phyloP scores from a whole-genome alignment of 2,329 filamentous ascomycete genomes.

The Elsinoe batatas region DNA sequence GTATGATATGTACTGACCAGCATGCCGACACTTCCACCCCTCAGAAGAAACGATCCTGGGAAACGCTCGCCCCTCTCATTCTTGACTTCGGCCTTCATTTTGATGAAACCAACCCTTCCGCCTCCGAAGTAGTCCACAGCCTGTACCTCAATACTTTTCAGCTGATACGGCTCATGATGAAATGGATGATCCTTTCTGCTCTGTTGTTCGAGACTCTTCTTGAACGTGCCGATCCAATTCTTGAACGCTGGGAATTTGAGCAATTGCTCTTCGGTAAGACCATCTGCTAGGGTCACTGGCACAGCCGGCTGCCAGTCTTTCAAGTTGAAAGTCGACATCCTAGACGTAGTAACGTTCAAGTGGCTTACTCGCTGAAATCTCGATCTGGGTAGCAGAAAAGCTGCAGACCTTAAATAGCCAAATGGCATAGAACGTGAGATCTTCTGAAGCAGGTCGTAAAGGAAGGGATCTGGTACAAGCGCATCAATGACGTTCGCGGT shows the following conservation, averaged over 20 bases:
- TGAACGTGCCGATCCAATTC: constrained; percentile 43
- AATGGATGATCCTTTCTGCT: constrained; percentile 39
- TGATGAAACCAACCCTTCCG: constrained; percentile 45
- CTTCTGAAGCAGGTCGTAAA: neutral
- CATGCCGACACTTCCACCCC: constrained; percentile 50
- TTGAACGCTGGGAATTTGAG: constrained; percentile 45
- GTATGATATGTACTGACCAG: constrained; percentile 32
- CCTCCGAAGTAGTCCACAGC: constrained; percentile 44
- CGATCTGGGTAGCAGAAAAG: too few species aligned
- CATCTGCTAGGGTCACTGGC: constrained; percentile 33
- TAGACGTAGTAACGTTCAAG: neutral
- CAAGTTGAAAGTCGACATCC: constrained; percentile 36
- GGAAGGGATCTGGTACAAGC: neutral
- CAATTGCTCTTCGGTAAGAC: constrained; percentile 36
- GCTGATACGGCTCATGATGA: constrained; percentile 40
- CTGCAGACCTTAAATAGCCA: too few species aligned
- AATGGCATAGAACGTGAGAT: too few species aligned
- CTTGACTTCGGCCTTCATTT: constrained; percentile 44
- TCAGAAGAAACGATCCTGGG: constrained; percentile 47
- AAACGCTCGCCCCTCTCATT: constrained; percentile 43
- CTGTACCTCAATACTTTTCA: constrained; percentile 45
- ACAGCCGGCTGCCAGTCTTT: constrained; percentile 27
- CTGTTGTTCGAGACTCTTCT: constrained; percentile 41
- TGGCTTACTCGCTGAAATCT: too few species aligned
- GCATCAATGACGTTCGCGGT: neutral